These are phyloP conservation scores for Zymoseptoria brevis DNA, from an alignment of 2,329 filamentous ascomycete genomes.

Conservation along the genomic window DNA sequence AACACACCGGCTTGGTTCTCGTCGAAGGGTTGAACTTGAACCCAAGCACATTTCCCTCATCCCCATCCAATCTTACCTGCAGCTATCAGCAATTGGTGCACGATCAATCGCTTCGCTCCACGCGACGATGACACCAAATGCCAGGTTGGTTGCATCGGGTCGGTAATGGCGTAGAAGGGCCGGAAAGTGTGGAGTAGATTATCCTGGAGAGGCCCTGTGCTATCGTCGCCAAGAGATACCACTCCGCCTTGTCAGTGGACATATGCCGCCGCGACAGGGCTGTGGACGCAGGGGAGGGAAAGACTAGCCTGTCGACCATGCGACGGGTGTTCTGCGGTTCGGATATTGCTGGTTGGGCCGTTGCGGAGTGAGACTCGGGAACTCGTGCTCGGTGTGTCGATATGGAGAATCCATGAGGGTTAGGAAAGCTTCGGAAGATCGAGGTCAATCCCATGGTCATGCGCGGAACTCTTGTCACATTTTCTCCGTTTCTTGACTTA, in stretches of 20 bases:
- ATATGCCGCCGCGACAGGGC: not conserved
- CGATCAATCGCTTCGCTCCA: not conserved
- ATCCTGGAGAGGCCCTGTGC: not conserved
- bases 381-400: not conserved
- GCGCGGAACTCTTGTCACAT: not conserved
- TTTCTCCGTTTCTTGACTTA: not conserved
- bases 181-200: not conserved
- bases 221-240: not conserved
- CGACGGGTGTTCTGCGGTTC: not conserved
- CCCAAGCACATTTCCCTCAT: not conserved
- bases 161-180: not conserved
- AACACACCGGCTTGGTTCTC: not conserved
- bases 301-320: not conserved
- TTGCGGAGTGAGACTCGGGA: not conserved
- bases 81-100: not conserved
- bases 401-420: not conserved
- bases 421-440: not conserved
- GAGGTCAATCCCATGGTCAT: not conserved
- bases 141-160: not conserved
- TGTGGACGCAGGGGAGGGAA: not conserved
- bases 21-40: not conserved
- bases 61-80: not conserved
- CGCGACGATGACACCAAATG: not conserved
- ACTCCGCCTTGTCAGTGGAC: not conserved
- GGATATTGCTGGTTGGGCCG: not conserved